Conservation (phyloP, 1,284 basidiomycete genomes). For the Ustilago nuda region DNA sequence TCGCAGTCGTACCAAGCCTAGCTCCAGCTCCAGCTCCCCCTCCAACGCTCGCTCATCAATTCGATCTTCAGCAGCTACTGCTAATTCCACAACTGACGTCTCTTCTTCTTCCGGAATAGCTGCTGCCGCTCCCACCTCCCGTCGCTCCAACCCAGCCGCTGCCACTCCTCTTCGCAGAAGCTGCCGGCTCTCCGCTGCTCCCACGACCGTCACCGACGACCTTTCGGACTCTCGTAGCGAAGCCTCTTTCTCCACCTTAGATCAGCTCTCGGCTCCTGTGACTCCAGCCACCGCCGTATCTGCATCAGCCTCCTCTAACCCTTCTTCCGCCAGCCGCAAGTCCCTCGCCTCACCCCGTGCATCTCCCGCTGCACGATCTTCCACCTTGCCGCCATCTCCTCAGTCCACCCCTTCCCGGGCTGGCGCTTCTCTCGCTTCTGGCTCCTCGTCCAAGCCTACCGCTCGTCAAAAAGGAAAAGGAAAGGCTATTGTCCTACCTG, state of each 20-base stretch:
- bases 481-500: slow-evolving; percentile 9
- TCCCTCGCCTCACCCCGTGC: slow-evolving; percentile 23
- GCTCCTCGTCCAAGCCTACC: slow-evolving; percentile 7
- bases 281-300: slow-evolving; percentile 36
- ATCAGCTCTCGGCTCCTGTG: slow-evolving; percentile 29
- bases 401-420: slow-evolving; percentile 41
- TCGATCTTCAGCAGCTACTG: slow-evolving; percentile 8
- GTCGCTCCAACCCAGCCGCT: slow-evolving; percentile 6
- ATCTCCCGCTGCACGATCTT: slow-evolving; percentile 29
- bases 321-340: slow-evolving; percentile 35
- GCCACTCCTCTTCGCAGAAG: slow-evolving; percentile 19
- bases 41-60: slow-evolving; percentile 37
- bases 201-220: slow-evolving; percentile 28
- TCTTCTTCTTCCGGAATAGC: neutral
- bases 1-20: slow-evolving; percentile 34
- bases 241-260: slow-evolving; percentile 24
- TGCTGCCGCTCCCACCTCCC: slow-evolving; percentile 7
- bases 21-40: slow-evolving; percentile 48
- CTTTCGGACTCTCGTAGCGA: slow-evolving; percentile 32
- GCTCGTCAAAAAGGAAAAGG: slow-evolving; percentile 23
- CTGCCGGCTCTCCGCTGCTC: slow-evolving; percentile 25
- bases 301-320: slow-evolving; percentile 20
- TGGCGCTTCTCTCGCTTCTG: slow-evolving; percentile 19
- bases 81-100: slow-evolving; percentile 5
- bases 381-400: slow-evolving; percentile 34